phyloP scores from a whole-genome alignment of 495 filamentous ascomycete genomes.

The Tirmania nivea region DNA sequence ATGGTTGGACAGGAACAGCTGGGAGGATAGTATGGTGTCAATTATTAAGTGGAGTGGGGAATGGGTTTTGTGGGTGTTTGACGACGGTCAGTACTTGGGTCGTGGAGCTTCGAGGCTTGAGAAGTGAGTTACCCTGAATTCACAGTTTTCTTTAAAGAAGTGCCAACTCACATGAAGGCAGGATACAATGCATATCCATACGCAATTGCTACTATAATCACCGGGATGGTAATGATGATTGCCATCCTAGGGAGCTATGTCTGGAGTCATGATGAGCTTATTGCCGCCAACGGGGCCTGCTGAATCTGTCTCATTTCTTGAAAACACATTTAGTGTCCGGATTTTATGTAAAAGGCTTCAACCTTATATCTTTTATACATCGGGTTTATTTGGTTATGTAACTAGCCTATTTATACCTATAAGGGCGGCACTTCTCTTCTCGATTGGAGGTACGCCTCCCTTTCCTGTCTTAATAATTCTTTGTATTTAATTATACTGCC shows the following conservation, averaged over 20 bases:
- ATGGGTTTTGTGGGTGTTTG: slow-evolving; percentile 78
- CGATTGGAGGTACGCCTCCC: no score
- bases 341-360: no score
- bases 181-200: slow-evolving; percentile 51
- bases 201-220: slow-evolving; percentile 40
- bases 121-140: slow-evolving; percentile 19
- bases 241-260: slow-evolving; percentile 49
- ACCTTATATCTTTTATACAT: no score
- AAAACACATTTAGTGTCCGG: no score
- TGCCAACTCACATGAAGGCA: not conserved
- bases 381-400: no score
- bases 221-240: slow-evolving; percentile 43
- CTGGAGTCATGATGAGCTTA: not conserved
- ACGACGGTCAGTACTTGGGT: slow-evolving; percentile 94
- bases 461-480: no score
- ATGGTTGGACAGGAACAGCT: slow-evolving; percentile 40
- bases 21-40: slow-evolving; percentile 45
- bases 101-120: slow-evolving; percentile 47
- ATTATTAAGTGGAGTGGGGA: slow-evolving; percentile 61
- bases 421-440: no score
- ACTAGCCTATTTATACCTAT: no score
- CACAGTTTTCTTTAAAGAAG: no score
- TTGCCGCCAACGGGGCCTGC: no score
- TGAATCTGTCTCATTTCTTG: no score
- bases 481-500: no score